A percentile compares a stretch with the other conserved stretches of the same genome.
These are phyloP conservation scores for Hydnomerulius pinastri DNA, from an alignment of 768 basidiomycete genomes.

Conservation along the genomic window DNA sequence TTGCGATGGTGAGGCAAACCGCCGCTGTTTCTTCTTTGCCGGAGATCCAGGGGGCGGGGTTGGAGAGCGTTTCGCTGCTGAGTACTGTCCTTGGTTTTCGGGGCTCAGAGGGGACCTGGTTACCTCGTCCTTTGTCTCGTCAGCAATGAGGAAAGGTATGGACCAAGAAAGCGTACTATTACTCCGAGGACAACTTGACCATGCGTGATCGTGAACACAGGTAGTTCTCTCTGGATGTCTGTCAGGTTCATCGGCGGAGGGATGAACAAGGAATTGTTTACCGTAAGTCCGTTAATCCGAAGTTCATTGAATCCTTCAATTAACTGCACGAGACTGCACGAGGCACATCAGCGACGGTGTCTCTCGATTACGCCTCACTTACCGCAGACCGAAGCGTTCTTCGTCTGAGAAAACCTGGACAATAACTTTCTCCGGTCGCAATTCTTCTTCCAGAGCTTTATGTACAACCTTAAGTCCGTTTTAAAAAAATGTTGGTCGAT, in stretches of 20 bases:
- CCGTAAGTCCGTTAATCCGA: conserved; percentile 48
- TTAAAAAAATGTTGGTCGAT: background rate
- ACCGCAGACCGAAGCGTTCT: conserved; percentile 82
- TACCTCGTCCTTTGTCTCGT: conserved; percentile 54
- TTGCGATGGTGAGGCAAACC: conserved; percentile 18
- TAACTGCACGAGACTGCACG: conserved; percentile 69
- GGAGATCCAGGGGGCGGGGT: conserved; percentile 24
- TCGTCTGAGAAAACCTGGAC: conserved; percentile 58
- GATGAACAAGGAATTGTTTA: conserved; percentile 29
- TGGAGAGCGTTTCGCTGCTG: conserved; percentile 13
- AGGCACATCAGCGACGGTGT: background rate
- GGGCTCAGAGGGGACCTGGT: conserved; percentile 17
- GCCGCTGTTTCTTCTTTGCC: conserved; percentile 29
- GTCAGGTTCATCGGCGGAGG: background rate
- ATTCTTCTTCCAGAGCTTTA: conserved; percentile 72
- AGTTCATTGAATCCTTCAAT: conserved; percentile 63
- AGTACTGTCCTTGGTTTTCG: conserved; percentile 1
- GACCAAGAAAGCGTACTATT: conserved; percentile 50
- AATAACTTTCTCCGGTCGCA: conserved; percentile 55
- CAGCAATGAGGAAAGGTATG: background rate
- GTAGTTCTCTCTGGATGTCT: conserved; percentile 68
- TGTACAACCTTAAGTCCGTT: conserved; percentile 59
- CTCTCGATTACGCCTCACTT: conserved; percentile 14
- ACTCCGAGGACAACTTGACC: conserved; percentile 68
- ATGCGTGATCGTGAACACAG: conserved; percentile 76